These are phyloP conservation scores for Monilinia fructicola DNA, from an alignment of 2,329 filamentous ascomycete genomes.

Conservation along the genomic window DNA sequence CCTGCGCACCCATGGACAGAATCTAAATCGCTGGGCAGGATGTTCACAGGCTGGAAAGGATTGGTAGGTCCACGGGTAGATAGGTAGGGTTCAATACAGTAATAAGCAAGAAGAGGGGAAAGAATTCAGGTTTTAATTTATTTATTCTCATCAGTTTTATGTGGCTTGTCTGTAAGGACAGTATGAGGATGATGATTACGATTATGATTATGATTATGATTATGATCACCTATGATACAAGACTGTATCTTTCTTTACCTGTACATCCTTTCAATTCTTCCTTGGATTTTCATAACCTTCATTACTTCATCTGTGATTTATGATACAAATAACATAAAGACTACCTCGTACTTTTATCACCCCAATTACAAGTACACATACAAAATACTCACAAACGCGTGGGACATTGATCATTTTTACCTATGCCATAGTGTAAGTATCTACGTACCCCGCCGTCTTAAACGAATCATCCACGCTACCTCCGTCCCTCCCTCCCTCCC, in stretches of 20 bases:
- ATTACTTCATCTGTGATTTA: constrained; percentile 4
- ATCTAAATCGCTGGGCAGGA: not conserved
- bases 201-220: too few species aligned
- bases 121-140: constrained; percentile 2
- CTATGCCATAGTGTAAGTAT: not conserved
- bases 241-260: too few species aligned
- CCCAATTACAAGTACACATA: too few species aligned
- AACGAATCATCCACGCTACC: not conserved
- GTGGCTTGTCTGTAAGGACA: too few species aligned
- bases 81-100: too few species aligned
- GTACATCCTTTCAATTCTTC: too few species aligned
- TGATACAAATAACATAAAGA: too few species aligned
- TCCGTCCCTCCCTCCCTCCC: too few species aligned
- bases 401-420: not conserved
- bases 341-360: too few species aligned
- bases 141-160: not conserved
- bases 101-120: not conserved
- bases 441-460: not conserved
- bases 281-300: too few species aligned
- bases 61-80: too few species aligned
- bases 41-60: not conserved
- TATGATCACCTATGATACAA: too few species aligned
- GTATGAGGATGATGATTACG: not conserved
- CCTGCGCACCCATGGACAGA: constrained; percentile 7
- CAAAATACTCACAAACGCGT: not conserved